phyloP scores from a whole-genome alignment of 352 stramenopile species.

The Globisporangium cylindrosporum region DNA sequence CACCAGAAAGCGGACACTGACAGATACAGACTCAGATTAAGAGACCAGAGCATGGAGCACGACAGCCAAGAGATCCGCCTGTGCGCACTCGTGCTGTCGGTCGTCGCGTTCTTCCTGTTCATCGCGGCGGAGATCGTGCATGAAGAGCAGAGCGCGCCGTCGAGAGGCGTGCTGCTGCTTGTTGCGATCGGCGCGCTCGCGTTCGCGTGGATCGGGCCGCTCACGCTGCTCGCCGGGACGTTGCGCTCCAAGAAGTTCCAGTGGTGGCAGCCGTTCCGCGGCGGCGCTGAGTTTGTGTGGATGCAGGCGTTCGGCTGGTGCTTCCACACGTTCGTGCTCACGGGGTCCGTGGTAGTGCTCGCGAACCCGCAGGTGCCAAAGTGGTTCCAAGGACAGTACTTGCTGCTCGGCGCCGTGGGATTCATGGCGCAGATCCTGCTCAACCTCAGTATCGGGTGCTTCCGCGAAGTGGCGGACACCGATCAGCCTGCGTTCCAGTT shows the following conservation, averaged over 20 bases:
- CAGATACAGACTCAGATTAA: neutral
- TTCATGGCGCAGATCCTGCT: slow-evolving; percentile 58
- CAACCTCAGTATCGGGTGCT: slow-evolving; percentile 54
- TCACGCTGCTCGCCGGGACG: slow-evolving; percentile 51
- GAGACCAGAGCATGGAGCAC: slow-evolving; percentile 22
- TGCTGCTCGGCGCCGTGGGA: slow-evolving; percentile 44
- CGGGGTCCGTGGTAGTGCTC: slow-evolving; percentile 37
- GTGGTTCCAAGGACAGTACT: slow-evolving; percentile 52
- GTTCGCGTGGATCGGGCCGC: slow-evolving; percentile 54
- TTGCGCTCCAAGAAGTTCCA: slow-evolving; percentile 41
- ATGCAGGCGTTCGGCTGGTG: slow-evolving; percentile 65
- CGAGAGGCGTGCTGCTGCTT: slow-evolving; percentile 36
- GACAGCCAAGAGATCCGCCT: slow-evolving; percentile 55
- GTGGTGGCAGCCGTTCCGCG: slow-evolving; percentile 61
- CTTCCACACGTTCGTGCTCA: slow-evolving; percentile 46
- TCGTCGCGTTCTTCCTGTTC: slow-evolving; percentile 60
- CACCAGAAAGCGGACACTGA: neutral
- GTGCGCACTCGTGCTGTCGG: slow-evolving; percentile 46
- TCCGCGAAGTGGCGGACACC: slow-evolving; percentile 22
- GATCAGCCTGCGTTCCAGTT: slow-evolving; percentile 20
- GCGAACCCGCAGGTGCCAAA: slow-evolving; percentile 37
- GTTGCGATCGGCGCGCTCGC: slow-evolving; percentile 46
- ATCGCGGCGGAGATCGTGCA: slow-evolving; percentile 50
- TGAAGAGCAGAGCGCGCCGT: slow-evolving; percentile 20
- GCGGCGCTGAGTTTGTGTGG: slow-evolving; percentile 55